These are phyloP conservation scores for Trametes polyzona DNA, from an alignment of 1,284 basidiomycete species.

Conservation along the genomic window DNA sequence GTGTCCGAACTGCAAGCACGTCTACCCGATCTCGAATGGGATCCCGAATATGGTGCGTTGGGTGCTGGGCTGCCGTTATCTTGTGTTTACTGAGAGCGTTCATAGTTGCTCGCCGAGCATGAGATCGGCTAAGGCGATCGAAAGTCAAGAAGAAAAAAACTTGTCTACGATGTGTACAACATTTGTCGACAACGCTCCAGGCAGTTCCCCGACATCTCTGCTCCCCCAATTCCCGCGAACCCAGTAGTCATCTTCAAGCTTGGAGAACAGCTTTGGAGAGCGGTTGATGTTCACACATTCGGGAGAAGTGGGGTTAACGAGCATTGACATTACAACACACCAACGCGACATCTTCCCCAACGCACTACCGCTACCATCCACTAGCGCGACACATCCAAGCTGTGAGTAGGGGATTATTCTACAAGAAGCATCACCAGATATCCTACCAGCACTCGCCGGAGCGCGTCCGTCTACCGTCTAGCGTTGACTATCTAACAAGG, in stretches of 20 bases:
- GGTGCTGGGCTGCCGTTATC: background rate
- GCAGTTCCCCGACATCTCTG: background rate
- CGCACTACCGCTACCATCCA: background rate
- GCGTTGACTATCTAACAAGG: slow-evolving; percentile 14
- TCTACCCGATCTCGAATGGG: slow-evolving; percentile 90
- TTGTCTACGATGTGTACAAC: slow-evolving; percentile 5
- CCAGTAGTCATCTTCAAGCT: background rate
- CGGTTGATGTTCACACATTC: background rate
- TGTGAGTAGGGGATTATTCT: slow-evolving; percentile 21
- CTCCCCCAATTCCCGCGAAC: background rate
- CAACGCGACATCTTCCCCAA: slow-evolving; percentile 12
- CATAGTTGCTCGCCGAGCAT: slow-evolving; percentile 86
- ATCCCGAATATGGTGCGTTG: slow-evolving; percentile 95
- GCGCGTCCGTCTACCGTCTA: slow-evolving; percentile 18
- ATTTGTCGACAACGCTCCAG: background rate
- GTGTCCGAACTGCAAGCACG: slow-evolving; percentile 91
- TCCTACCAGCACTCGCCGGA: slow-evolving; percentile 14
- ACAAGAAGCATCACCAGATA: slow-evolving; percentile 14
- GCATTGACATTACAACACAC: background rate
- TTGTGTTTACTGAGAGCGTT: slow-evolving; percentile 4
- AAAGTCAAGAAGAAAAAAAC: too few species aligned
- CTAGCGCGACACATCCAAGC: slow-evolving; percentile 3
- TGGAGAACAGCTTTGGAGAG: background rate
- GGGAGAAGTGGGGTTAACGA: background rate
- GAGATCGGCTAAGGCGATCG: slow-evolving; percentile 87